phyloP scores from a whole-genome alignment of 192 early-diverging fungal genomes.

The Podochytrium sp. region DNA sequence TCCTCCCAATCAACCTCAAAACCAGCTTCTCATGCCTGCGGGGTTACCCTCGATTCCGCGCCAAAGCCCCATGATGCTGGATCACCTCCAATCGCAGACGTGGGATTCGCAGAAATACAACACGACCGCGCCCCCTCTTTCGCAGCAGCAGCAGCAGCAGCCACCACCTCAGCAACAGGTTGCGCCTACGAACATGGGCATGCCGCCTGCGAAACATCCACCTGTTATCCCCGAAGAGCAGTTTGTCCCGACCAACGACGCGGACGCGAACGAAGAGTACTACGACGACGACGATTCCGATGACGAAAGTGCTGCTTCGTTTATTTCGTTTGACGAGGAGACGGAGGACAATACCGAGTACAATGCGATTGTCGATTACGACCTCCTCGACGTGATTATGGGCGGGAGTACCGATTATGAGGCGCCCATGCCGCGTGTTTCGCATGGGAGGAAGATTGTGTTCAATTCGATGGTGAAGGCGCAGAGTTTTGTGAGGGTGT shows the following conservation, averaged over 20 bases:
- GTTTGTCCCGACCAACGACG: not conserved
- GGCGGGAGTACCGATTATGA: conserved; percentile 35
- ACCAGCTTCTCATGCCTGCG: not conserved
- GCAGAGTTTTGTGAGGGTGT: conserved; percentile 3
- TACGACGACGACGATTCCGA: conserved; percentile 25
- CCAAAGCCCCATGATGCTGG: conserved; percentile 3
- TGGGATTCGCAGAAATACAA: not conserved
- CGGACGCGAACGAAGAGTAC: conserved; percentile 15
- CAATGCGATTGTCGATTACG: conserved; percentile 44
- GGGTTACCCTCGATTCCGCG: not conserved
- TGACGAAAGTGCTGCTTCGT: conserved; percentile 23
- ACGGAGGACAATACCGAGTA: conserved; percentile 42
- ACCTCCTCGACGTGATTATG: conserved; percentile 32
- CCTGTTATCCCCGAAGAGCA: conserved; percentile 9
- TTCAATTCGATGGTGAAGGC: conserved; percentile 22
- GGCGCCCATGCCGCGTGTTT: conserved; percentile 22
- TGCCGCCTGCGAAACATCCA: not conserved
- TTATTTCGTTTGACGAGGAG: conserved; percentile 42
- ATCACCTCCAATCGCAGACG: not conserved
- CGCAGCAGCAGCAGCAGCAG: not conserved
- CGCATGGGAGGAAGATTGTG: conserved; percentile 15
- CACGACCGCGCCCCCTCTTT: not conserved
- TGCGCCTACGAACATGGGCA: not conserved
- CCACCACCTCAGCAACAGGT: not conserved
- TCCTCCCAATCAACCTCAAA: no score